Conservation (phyloP, 108 stramenopile genomes). For the Pinguiococcus pyrenoidosus region DNA sequence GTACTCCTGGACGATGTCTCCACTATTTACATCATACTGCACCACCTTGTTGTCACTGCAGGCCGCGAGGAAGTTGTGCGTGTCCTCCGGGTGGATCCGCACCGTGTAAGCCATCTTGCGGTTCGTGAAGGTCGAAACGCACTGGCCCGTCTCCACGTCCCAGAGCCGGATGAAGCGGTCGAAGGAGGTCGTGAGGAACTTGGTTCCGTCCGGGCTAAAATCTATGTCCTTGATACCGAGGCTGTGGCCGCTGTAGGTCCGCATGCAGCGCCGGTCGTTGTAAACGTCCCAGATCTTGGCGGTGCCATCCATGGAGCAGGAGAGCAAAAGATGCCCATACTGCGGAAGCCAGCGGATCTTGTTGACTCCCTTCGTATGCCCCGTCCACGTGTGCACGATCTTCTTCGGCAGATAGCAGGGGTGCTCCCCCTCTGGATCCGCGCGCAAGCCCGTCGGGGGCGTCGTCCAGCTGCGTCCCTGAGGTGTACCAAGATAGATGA, state of each 20-base stretch:
- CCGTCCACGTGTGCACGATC: constrained; percentile 71
- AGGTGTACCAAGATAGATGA: too few relatives aligned
- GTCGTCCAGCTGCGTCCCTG: constrained; percentile 80
- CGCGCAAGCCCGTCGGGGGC: constrained; percentile 59
- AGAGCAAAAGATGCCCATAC: constrained; percentile 87
- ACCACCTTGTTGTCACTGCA: constrained; percentile 75
- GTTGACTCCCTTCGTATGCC: constrained; percentile 89
- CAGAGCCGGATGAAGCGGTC: constrained; percentile 85
- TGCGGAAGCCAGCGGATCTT: constrained; percentile 86
- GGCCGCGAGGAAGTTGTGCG: constrained; percentile 87
- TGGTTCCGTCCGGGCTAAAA: constrained; percentile 63
- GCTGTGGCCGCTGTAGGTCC: constrained; percentile 84
- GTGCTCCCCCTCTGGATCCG: constrained; percentile 56
- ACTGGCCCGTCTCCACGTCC: constrained; percentile 88
- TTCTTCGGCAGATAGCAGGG: constrained; percentile 85
- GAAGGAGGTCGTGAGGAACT: constrained; percentile 74
- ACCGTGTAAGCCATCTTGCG: constrained; percentile 82
- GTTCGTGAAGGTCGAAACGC: constrained; percentile 62
- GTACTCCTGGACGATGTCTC: constrained; percentile 94
- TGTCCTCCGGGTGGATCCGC: constrained; percentile 83
- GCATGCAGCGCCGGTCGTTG: constrained; percentile 36
- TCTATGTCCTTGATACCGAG: constrained; percentile 80
- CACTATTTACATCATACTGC: constrained; percentile 71
- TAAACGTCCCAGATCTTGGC: constrained; percentile 72
- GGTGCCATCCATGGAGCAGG: constrained; percentile 81